Conservation (phyloP, 306 rosid species). For the Dryas alaskensis region DNA sequence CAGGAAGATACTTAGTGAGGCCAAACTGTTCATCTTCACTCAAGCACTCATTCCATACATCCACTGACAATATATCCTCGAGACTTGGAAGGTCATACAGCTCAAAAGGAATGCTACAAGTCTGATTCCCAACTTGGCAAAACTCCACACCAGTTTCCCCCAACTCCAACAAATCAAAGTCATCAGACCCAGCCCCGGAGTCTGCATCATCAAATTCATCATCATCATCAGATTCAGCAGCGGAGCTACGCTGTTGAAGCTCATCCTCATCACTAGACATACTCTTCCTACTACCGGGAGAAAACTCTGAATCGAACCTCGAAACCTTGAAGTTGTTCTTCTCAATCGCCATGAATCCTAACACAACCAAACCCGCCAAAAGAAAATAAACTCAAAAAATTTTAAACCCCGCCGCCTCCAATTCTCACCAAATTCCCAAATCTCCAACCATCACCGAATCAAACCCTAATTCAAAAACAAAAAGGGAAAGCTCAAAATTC, state of each 20-base stretch:
- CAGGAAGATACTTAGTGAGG: slow-evolving; percentile 88
- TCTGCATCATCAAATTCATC: slow-evolving; percentile 94
- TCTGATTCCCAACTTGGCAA: slow-evolving; percentile 92
- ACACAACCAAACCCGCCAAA: slow-evolving; percentile 41
- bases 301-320: slow-evolving; percentile 82
- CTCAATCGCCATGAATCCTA: slow-evolving; percentile 92
- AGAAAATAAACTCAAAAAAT: slow-evolving; percentile 5
- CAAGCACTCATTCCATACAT: slow-evolving; percentile 90
- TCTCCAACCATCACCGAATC: slow-evolving; percentile 18
- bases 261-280: slow-evolving; percentile 92
- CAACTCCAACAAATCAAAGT: slow-evolving; percentile 93
- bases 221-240: slow-evolving; percentile 77
- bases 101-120: slow-evolving; percentile 90
- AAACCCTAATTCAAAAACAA: slow-evolving; percentile 27
- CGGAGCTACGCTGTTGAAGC: slow-evolving; percentile 66
- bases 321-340: slow-evolving; percentile 84
- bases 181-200: slow-evolving; percentile 99
- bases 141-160: slow-evolving; percentile 94
- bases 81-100: slow-evolving; percentile 86
- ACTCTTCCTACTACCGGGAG: slow-evolving; percentile 73
- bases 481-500: slow-evolving; percentile 10
- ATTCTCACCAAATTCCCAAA: slow-evolving; percentile 14
- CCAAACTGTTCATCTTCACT: slow-evolving; percentile 81
- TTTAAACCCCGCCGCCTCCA: slow-evolving; percentile 12
- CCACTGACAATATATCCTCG: slow-evolving; percentile 73